Evolutionary conservation across 352 stramenopile species (phyloP), one percentile per base, ranked within the genome.

Genomic region (Pythium periplocum): DNA sequence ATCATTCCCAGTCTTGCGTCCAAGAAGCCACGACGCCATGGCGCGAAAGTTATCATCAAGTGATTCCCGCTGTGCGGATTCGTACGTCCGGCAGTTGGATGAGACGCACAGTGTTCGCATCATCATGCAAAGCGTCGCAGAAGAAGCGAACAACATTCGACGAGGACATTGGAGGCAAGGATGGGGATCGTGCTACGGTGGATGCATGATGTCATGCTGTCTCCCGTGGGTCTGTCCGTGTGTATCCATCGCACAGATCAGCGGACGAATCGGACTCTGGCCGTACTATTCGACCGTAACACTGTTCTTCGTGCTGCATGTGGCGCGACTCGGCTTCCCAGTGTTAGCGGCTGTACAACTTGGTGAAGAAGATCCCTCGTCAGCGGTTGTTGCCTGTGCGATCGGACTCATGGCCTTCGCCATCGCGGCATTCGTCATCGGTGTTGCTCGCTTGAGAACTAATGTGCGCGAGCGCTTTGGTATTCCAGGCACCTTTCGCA

Each of bases 61-160:
- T 26, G 17, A 26, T 26, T 26, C 17, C 17, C 17, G 17, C 17
- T 26, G 17, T 26, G 17, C 17, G 17, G 17, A 26, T 26, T 26
- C 17, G 17, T 61, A 58, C 39, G 53, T 61, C 10, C 53, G 56
- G 43, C 59, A 58, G 31, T 35, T 66, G 10, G 43, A 61, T 31
- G 52, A 31, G 3, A 35, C 8, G 30, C 44, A 61, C 59, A 66
- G 43, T 30, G 53, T 66, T n/a, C 53, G 52, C 3, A 61, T 66
- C 42, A 66, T 61, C 45, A 53, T 66, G 10, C 53, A 53, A 34
- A 58, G 48, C 53, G 34, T 55, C 37, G 52, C 48, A 9, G 41
- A 66, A 3, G 58, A 66, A 42, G 44, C 48, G 41, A 61, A 56
- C 42, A 41, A 38, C 6, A 60, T 66, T 39, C 53, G 38, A 2